Percentiles rank a stretch among this genome's conserved stretches.
Evolutionary conservation across 2,329 filamentous ascomycete genomes (phyloP).

Genomic region (Claviceps purpurea): DNA sequence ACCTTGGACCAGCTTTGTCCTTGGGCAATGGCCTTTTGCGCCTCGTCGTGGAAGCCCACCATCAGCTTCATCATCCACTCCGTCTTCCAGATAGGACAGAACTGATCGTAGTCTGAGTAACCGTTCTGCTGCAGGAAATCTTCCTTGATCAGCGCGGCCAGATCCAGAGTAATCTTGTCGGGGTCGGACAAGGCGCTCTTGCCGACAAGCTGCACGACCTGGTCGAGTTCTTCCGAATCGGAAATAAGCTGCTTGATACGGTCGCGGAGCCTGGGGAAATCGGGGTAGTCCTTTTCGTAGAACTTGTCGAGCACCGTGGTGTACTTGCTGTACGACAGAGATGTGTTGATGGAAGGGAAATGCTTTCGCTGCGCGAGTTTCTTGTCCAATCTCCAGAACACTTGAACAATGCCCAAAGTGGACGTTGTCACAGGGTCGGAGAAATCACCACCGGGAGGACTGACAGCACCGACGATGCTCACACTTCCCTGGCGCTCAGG

Average conservation of each 20-base stretch:
- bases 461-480: slow-evolving; percentile 95
- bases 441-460: slow-evolving; percentile 96
- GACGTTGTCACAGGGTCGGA: slow-evolving; percentile 92
- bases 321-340: slow-evolving; percentile 94
- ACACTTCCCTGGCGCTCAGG: slow-evolving; percentile 84
- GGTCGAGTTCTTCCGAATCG: slow-evolving; percentile 92
- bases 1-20: slow-evolving; percentile 90
- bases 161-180: slow-evolving; percentile 96
- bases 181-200: slow-evolving; percentile 92
- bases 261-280: slow-evolving; percentile 86
- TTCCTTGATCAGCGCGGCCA: slow-evolving; percentile 86
- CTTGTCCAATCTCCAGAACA: slow-evolving; percentile 99
- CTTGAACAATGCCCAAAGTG: slow-evolving; percentile 93
- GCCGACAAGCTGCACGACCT: slow-evolving; percentile 95
- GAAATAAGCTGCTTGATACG: slow-evolving; percentile 88
- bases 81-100: slow-evolving; percentile 99
- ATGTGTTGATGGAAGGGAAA: slow-evolving; percentile 97
- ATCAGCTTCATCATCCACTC: slow-evolving; percentile 99
- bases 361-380: slow-evolving; percentile 98
- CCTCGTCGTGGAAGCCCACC: slow-evolving; percentile 95
- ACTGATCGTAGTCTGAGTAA: slow-evolving; percentile 98
- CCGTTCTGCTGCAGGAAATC: slow-evolving; percentile 99
- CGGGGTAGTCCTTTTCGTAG: slow-evolving; percentile 86
- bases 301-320: slow-evolving; percentile 75
- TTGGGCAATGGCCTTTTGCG: slow-evolving; percentile 85